A percentile compares a stretch with the other conserved stretches of the same genome.
phyloP scores from a whole-genome alignment of 2,329 filamentous ascomycete genomes.

The Alternaria rosae region DNA sequence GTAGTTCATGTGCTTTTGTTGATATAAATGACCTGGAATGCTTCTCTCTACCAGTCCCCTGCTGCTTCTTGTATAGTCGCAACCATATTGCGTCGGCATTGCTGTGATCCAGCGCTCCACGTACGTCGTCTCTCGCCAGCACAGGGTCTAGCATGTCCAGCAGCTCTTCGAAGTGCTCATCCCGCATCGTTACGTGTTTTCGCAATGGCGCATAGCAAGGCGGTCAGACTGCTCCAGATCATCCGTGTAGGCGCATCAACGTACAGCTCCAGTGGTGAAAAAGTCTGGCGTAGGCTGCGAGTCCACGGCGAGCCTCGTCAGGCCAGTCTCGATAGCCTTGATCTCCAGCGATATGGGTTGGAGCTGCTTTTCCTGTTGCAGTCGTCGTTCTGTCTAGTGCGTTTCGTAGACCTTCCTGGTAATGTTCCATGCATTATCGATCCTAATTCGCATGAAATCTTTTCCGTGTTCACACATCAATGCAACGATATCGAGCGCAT shows the following conservation, averaged over 20 bases:
- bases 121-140: conserved; percentile 56
- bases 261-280: conserved; percentile 52
- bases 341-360: conserved; percentile 5
- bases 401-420: conserved; percentile 49
- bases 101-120: conserved; percentile 65
- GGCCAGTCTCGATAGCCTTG: conserved; percentile 6
- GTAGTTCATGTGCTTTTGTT: neutral
- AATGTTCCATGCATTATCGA: conserved; percentile 75
- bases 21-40: neutral
- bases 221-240: conserved; percentile 69
- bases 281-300: neutral
- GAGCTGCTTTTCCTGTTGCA: neutral
- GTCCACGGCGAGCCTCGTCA: conserved; percentile 10
- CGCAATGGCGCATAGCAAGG: conserved; percentile 67
- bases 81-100: conserved; percentile 84
- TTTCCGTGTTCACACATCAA: conserved; percentile 76
- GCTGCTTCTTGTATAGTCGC: conserved; percentile 31
- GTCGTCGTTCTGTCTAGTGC: conserved; percentile 21
- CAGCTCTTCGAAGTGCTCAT: conserved; percentile 75
- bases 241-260: conserved; percentile 63
- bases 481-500: conserved; percentile 73
- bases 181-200: conserved; percentile 69
- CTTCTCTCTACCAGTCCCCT: neutral
- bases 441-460: conserved; percentile 78
- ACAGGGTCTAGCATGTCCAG: conserved; percentile 64